phyloP scores from a whole-genome alignment of 73 alveolate genomes.

The Paramecium sexaurelia region DNA sequence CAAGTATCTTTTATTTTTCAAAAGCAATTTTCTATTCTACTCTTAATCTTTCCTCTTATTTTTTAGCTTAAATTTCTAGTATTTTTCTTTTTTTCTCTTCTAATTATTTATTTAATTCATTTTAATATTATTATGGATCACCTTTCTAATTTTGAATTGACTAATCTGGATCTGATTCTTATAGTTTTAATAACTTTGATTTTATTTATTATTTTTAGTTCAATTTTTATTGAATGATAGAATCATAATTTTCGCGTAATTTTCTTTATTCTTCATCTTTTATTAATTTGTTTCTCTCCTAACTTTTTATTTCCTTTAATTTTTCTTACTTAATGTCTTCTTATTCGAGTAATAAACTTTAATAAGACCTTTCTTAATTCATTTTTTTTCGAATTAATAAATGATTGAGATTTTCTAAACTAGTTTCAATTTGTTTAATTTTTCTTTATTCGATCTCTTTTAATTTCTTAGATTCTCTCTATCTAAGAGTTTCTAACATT shows the following conservation, averaged over 20 bases:
- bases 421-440: slow-evolving; percentile 36
- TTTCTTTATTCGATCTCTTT: slow-evolving; percentile 43
- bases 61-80: neutral
- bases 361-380: neutral
- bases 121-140: neutral
- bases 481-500: neutral
- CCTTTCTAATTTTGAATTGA: neutral
- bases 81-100: neutral
- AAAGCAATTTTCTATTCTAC: slow-evolving; percentile 28
- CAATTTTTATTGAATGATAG: neutral
- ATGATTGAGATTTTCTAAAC: slow-evolving; percentile 45
- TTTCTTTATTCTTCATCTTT: neutral
- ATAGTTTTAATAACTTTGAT: neutral
- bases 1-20: slow-evolving; percentile 29
- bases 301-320: slow-evolving; percentile 17
- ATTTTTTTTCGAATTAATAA: slow-evolving; percentile 35
- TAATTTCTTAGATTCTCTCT: slow-evolving; percentile 13
- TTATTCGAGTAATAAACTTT: neutral
- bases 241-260: slow-evolving; percentile 21
- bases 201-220: neutral
- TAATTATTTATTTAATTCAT: slow-evolving; percentile 6
- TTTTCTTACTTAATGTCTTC: neutral
- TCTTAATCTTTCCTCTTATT: slow-evolving; percentile 21
- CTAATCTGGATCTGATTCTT: neutral
- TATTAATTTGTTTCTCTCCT: neutral